Percentiles rank a stretch among this genome's conserved stretches.
phyloP scores from a whole-genome alignment of 169 alveolate species.

The Cryptosporidium ubiquitum region DNA sequence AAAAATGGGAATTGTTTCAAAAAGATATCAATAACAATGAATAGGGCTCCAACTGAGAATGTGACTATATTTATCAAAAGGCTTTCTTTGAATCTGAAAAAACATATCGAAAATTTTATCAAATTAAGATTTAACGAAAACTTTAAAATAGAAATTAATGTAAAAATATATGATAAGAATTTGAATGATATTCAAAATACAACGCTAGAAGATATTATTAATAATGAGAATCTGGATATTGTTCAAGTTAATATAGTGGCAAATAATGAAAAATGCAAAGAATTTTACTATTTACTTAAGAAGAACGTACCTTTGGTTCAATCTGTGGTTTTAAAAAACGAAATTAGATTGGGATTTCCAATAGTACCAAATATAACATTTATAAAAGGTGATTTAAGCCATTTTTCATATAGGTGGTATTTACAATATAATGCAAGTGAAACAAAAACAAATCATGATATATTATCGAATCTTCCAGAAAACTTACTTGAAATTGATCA shows the following conservation, averaged over 20 bases:
- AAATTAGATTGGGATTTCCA: conserved; percentile 54
- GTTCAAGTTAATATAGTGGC: not conserved
- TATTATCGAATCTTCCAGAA: conserved; percentile 4
- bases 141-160: not conserved
- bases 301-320: conserved; percentile 20
- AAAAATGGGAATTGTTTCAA: conserved; percentile 41
- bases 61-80: conserved; percentile 19
- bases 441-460: not conserved
- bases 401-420: conserved; percentile 50
- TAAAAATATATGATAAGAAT: not conserved
- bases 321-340: conserved; percentile 16
- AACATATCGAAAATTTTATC: conserved; percentile 15
- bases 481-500: conserved; percentile 8
- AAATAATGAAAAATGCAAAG: not conserved
- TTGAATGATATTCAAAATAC: not conserved
- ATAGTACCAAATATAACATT: conserved; percentile 41
- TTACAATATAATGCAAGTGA: not conserved
- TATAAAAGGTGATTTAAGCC: not conserved
- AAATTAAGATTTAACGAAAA: conserved; percentile 4
- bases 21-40: conserved; percentile 75
- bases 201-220: not conserved
- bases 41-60: conserved; percentile 16
- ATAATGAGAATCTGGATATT: not conserved
- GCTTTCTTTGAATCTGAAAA: conserved; percentile 37
- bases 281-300: not conserved